Conservation (phyloP, 2,329 filamentous ascomycete genomes). For the Sarocladiaceae sp. region DNA sequence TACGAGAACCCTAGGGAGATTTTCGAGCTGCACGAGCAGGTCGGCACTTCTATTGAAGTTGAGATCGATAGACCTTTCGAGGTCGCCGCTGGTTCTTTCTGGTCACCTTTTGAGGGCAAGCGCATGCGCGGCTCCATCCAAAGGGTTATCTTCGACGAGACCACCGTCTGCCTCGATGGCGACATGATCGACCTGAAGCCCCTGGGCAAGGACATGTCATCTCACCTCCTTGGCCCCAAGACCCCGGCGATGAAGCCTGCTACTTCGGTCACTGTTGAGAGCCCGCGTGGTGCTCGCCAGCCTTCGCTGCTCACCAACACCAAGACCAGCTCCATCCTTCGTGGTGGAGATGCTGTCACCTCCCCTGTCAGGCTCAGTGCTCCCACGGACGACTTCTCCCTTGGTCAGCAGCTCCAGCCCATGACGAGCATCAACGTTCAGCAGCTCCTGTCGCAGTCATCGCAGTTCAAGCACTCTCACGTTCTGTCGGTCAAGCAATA, state of each 20-base stretch:
- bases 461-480: conserved; percentile 82
- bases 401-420: conserved; percentile 41
- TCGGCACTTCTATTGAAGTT: conserved; percentile 65
- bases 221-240: conserved; percentile 49
- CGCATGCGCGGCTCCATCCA: conserved; percentile 64
- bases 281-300: conserved; percentile 27
- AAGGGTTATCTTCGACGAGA: conserved; percentile 68
- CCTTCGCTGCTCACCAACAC: conserved; percentile 24
- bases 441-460: conserved; percentile 65
- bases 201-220: conserved; percentile 70
- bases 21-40: conserved; percentile 75
- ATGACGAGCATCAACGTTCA: conserved; percentile 56
- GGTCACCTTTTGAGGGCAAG: conserved; percentile 69
- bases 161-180: conserved; percentile 70
- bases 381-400: conserved; percentile 38
- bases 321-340: conserved; percentile 19
- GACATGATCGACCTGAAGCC: conserved; percentile 46
- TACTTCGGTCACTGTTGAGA: conserved; percentile 22
- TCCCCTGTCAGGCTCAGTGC: conserved; percentile 18
- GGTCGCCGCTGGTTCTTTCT: conserved; percentile 39
- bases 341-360: conserved; percentile 19
- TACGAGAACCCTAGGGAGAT: conserved; percentile 76
- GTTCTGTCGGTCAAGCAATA: conserved; percentile 92
- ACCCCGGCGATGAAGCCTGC: conserved; percentile 54
- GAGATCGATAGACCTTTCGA: conserved; percentile 68